Evolutionary conservation across 2,329 filamentous ascomycete genomes (phyloP).

Genomic region (Daldinia sp.): DNA sequence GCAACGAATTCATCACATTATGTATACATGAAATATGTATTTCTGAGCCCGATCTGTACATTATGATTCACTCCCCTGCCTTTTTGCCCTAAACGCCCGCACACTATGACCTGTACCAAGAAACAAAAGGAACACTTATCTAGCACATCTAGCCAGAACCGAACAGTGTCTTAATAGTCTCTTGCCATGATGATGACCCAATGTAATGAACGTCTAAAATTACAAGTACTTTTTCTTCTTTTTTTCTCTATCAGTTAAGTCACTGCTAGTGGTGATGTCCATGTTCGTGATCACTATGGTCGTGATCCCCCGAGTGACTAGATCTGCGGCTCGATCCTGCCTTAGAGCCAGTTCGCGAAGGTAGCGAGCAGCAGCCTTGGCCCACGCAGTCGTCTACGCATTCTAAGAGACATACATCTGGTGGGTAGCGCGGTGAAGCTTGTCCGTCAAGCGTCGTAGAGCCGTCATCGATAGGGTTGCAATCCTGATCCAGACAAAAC

Average conservation of each 20-base stretch:
- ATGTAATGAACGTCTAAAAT: slow-evolving; percentile 20
- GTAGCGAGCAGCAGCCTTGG: slow-evolving; percentile 59
- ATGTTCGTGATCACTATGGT: slow-evolving; percentile 45
- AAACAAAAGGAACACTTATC: slow-evolving; percentile 14
- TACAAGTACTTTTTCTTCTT: background rate
- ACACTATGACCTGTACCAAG: slow-evolving; percentile 21
- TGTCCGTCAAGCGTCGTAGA: slow-evolving; percentile 45
- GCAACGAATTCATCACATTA: slow-evolving; percentile 8
- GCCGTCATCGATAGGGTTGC: slow-evolving; percentile 54
- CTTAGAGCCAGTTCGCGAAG: slow-evolving; percentile 46
- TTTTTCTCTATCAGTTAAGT: background rate
- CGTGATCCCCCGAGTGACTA: slow-evolving; percentile 51
- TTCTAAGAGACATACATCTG: slow-evolving; percentile 62
- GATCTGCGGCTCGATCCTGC: slow-evolving; percentile 52
- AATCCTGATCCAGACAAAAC: slow-evolving; percentile 70
- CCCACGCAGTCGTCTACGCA: slow-evolving; percentile 63
- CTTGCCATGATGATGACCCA: slow-evolving; percentile 16
- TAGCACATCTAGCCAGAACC: background rate
- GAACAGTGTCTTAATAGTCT: background rate
- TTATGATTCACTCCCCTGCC: slow-evolving; percentile 12
- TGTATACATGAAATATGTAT: slow-evolving; percentile 18
- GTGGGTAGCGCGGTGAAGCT: slow-evolving; percentile 42
- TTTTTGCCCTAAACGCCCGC: slow-evolving; percentile 25
- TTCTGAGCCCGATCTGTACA: slow-evolving; percentile 19
- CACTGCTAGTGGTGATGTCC: slow-evolving; percentile 1